Evolutionary conservation across 2,329 filamentous ascomycete species (phyloP).

Genomic region (Colletotrichum godetiae): DNA sequence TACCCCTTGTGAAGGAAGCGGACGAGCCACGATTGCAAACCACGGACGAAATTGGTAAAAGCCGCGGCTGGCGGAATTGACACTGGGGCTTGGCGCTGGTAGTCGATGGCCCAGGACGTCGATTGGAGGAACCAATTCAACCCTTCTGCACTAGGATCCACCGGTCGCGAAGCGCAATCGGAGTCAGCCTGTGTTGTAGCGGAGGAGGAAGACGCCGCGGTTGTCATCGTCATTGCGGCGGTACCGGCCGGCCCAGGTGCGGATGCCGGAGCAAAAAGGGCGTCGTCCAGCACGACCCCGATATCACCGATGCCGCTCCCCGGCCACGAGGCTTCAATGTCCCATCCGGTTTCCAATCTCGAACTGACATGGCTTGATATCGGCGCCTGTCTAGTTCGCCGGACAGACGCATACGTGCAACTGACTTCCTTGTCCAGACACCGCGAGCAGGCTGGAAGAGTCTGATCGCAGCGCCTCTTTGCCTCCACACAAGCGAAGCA

Average conservation of each 20-base stretch:
- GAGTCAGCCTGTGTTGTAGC: not conserved
- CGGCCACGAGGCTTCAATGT: not conserved
- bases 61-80: slow-evolving; percentile 1
- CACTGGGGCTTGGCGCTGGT: slow-evolving; percentile 5
- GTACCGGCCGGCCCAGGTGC: not conserved
- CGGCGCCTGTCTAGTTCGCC: not conserved
- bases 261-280: not conserved
- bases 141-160: not conserved
- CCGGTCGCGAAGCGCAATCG: not conserved
- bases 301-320: not conserved
- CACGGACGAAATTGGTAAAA: slow-evolving; percentile 27
- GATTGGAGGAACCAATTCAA: slow-evolving; percentile 18
- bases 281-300: not conserved
- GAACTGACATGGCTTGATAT: no score
- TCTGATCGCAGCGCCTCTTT: slow-evolving; percentile 25
- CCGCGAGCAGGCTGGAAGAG: slow-evolving; percentile 17
- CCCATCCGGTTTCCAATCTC: not conserved
- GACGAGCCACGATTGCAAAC: slow-evolving; percentile 35
- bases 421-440: slow-evolving; percentile 20
- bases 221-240: not conserved
- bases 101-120: slow-evolving; percentile 9
- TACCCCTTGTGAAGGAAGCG: slow-evolving; percentile 37
- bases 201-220: not conserved
- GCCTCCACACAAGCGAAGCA: slow-evolving; percentile 20
- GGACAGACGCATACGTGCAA: slow-evolving; percentile 13